phyloP scores from a whole-genome alignment of 495 filamentous ascomycete genomes.

The Astrothelium macrocarpum region DNA sequence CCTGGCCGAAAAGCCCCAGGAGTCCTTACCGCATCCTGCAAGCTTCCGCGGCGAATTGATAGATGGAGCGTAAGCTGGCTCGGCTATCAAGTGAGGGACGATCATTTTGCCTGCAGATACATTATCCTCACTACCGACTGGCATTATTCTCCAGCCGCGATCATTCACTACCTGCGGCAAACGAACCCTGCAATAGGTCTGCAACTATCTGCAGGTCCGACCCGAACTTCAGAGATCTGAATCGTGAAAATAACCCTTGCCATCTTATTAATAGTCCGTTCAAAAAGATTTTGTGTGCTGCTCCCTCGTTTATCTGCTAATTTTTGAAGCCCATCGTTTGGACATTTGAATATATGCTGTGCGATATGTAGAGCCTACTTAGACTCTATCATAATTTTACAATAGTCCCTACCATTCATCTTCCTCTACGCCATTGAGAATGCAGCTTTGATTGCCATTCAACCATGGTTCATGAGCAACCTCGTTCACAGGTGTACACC shows the following conservation, averaged over 20 bases:
- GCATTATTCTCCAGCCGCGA: neutral
- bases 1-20: neutral
- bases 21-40: neutral
- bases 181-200: neutral
- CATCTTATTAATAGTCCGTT: neutral
- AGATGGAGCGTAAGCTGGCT: neutral
- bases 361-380: neutral
- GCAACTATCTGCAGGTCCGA: slow-evolving; percentile 1
- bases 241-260: neutral
- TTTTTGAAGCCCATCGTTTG: neutral
- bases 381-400: neutral
- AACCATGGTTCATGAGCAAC: neutral
- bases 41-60: slow-evolving; percentile 1
- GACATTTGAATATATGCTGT: neutral
- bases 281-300: neutral
- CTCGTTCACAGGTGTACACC: neutral
- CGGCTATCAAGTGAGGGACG: neutral
- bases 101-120: slow-evolving; percentile 1
- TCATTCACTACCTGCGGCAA: neutral
- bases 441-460: neutral
- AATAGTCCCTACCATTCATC: neutral
- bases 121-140: neutral
- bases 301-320: neutral
- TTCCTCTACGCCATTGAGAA: neutral
- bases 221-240: neutral